Percentiles rank a stretch among this genome's conserved stretches.
Conservation (phyloP, 352 stramenopile genomes). For the Blastocystis hominis region DNA sequence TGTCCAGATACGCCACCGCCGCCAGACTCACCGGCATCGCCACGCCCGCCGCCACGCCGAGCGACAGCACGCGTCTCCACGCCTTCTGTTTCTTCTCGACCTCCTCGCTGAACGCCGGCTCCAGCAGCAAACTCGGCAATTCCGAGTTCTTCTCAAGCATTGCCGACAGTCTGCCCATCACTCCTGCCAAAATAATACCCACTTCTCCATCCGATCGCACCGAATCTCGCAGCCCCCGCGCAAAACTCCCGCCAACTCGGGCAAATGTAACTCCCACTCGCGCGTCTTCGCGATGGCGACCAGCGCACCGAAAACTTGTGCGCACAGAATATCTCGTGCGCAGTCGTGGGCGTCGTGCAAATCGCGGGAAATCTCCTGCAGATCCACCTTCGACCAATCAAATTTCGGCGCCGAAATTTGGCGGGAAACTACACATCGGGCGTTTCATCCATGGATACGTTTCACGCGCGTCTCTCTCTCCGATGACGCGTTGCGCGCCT, state of each 20-base stretch:
- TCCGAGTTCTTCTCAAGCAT: neutral
- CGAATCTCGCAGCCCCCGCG: neutral
- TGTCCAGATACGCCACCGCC: neutral
- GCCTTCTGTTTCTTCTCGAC: neutral
- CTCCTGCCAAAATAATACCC: neutral
- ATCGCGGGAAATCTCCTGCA: neutral
- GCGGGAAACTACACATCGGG: neutral
- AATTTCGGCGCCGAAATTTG: neutral
- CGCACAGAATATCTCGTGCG: neutral
- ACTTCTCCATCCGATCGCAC: neutral
- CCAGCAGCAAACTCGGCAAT: neutral
- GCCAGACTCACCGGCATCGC: neutral
- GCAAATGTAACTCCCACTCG: neutral
- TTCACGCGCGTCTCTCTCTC: neutral
- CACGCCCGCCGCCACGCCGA: neutral
- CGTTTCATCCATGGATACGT: neutral
- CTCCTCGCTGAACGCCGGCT: neutral
- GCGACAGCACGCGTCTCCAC: neutral
- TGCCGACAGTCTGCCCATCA: neutral
- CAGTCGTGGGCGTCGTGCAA: neutral
- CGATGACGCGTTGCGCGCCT: neutral
- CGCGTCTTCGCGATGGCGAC: neutral
- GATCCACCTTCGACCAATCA: neutral
- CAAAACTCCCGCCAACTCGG: neutral
- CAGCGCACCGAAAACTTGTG: neutral